A percentile compares a stretch with the other conserved stretches of the same genome.
Conservation (phyloP, 73 alveolate genomes). For the Paramecium octaurelia region DNA sequence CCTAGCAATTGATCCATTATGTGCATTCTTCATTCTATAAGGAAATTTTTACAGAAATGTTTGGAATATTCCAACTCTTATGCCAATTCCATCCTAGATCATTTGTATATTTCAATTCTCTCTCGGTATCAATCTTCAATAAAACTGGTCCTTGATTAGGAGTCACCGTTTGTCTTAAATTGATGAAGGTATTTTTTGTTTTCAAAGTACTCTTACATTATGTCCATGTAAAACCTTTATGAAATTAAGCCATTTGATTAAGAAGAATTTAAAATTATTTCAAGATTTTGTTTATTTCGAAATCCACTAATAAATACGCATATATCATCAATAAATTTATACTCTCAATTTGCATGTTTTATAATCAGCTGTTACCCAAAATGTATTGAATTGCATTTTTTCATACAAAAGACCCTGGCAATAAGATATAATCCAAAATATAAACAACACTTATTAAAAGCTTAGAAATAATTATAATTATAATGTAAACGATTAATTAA, state of each 20-base stretch:
- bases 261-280: slow-evolving; percentile 2
- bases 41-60: slow-evolving; percentile 55
- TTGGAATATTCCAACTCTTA: slow-evolving; percentile 75
- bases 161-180: background rate
- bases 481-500: background rate
- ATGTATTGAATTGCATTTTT: background rate
- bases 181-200: background rate
- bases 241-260: background rate
- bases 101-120: slow-evolving; percentile 60
- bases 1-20: slow-evolving; percentile 59
- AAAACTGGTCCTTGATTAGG: slow-evolving; percentile 42
- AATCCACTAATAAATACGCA: background rate
- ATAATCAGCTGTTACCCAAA: background rate
- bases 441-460: background rate
- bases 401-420: background rate
- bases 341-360: background rate
- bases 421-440: background rate
- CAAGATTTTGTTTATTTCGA: background rate
- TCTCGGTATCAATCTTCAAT: slow-evolving; percentile 67
- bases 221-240: background rate
- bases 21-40: background rate
- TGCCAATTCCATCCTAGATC: slow-evolving; percentile 76
- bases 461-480: background rate
- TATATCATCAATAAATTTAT: background rate
- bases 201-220: background rate